Base-by-base conservation (phyloP, 352 stramenopile genomes). In the Phytophthora aleatoria region DNA sequence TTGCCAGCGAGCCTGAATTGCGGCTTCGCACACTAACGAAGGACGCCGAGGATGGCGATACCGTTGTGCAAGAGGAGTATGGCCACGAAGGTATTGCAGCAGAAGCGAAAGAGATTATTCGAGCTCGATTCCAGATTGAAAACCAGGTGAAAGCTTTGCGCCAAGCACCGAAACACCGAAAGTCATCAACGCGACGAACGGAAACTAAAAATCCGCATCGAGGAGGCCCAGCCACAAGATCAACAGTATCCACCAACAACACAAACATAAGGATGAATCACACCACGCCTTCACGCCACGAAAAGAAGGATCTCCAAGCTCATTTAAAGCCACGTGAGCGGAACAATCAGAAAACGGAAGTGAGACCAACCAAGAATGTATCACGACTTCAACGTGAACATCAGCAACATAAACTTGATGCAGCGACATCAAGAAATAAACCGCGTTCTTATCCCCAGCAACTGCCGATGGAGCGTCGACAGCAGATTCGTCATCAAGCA, bases 31-130 rank as follows among this genome's bases (percentile, higher is more conserved):
- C 35, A 44, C 67, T 11, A 41, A 26, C 27, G 9, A 52, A 42
- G 8, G 26, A n/a, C 9, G 16, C 26, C 4, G 28, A 49, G 2
- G 15, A 28, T 39, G 49, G 31, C 7, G 31, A 43, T 20, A 6
- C 8, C 3, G 11, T 5, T 56, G 16, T 30, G 10, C 27, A 42
- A n/a, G 26, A 53, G 6, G 20, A 43, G 26, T 12, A 16, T 43
- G 44, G 60, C 26, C 38, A 66, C 28, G 31, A 33, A 8, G 42
- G 71, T 26, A 27, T 67, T 43, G 49, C 53, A 30, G 49, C 53
- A 38, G 52, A 66, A 35, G 80, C 73, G 0, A 79, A 76, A 45
- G 60, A 89, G 39, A 82, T 91, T 55, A 76, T 91, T 38, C 62
- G 43, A 39, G 45, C 49, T 49, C 78, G 81, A 12, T 71, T 90